These are phyloP conservation scores for Camillea tinctor DNA, from an alignment of 2,329 filamentous ascomycete genomes.

Conservation along the genomic window DNA sequence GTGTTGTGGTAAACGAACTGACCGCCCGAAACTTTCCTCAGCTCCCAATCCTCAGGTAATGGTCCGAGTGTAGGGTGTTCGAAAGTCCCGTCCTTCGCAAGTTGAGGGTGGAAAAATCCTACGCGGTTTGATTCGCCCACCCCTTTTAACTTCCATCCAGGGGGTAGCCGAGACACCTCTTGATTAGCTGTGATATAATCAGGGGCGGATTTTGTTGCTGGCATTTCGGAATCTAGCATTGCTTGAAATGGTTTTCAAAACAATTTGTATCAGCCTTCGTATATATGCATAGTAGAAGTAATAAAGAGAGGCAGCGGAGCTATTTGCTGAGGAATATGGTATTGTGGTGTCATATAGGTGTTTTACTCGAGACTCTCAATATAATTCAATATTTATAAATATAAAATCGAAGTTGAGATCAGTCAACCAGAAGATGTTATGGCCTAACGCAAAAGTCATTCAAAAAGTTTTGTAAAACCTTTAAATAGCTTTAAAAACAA, in stretches of 20 bases:
- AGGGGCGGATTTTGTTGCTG: neutral
- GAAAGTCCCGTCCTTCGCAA: neutral
- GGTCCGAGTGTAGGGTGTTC: slow-evolving; percentile 5
- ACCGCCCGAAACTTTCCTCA: neutral
- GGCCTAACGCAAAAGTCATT: no score
- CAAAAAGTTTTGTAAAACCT: no score
- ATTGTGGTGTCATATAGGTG: no score
- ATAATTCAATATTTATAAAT: no score
- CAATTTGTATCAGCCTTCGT: neutral
- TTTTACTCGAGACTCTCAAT: no score
- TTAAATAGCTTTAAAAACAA: no score
- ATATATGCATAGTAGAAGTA: neutral
- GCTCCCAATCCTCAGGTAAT: slow-evolving; percentile 6
- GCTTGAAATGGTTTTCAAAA: neutral
- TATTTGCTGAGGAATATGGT: no score
- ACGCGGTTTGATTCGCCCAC: neutral
- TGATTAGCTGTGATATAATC: slow-evolving; percentile 2
- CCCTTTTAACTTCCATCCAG: neutral
- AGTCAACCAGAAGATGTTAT: no score
- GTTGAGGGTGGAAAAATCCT: neutral
- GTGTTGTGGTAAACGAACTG: slow-evolving; percentile 7
- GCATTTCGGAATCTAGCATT: neutral
- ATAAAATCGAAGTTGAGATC: no score
- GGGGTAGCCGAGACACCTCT: neutral
- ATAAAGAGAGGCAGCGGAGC: no score